Evolutionary conservation across 2,329 filamentous ascomycete species (phyloP).

Genomic region (Epichloe uncinata): DNA sequence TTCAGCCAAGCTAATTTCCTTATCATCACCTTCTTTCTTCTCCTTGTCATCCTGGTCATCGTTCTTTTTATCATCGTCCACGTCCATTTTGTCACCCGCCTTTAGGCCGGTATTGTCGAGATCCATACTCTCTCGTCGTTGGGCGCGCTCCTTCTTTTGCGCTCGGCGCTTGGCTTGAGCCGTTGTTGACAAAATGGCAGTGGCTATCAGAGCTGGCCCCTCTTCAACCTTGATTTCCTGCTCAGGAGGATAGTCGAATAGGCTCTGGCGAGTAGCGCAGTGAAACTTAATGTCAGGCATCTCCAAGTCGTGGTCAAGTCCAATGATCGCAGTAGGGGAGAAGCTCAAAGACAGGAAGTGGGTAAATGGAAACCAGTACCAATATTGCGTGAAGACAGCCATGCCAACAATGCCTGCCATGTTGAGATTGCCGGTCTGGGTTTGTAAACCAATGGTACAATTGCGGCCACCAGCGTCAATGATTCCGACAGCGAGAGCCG

Average conservation of each 20-base stretch:
- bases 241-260: constrained; percentile 97
- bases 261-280: constrained; percentile 83
- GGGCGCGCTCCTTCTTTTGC: constrained; percentile 84
- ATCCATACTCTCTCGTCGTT: constrained; percentile 89
- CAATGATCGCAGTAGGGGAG: constrained; percentile 92
- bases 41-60: constrained; percentile 42
- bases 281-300: constrained; percentile 92
- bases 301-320: constrained; percentile 83
- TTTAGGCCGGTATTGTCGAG: constrained; percentile 58
- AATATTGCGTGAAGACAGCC: constrained; percentile 97
- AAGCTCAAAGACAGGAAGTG: constrained; percentile 95
- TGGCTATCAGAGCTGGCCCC: constrained; percentile 84
- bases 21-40: constrained; percentile 48
- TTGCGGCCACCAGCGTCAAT: constrained; percentile 97
- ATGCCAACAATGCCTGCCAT: constrained; percentile 97
- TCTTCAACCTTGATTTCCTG: constrained; percentile 92
- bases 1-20: constrained; percentile 41
- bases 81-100: constrained; percentile 76
- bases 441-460: constrained; percentile 95
- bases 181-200: constrained; percentile 89
- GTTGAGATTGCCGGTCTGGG: constrained; percentile 95
- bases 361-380: constrained; percentile 99
- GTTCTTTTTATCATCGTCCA: constrained; percentile 51
- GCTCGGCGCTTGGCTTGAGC: constrained; percentile 92
- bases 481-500: constrained; percentile 85